phyloP scores from a whole-genome alignment of 176 grass and related monocot genomes.

The Musa beccarii region DNA sequence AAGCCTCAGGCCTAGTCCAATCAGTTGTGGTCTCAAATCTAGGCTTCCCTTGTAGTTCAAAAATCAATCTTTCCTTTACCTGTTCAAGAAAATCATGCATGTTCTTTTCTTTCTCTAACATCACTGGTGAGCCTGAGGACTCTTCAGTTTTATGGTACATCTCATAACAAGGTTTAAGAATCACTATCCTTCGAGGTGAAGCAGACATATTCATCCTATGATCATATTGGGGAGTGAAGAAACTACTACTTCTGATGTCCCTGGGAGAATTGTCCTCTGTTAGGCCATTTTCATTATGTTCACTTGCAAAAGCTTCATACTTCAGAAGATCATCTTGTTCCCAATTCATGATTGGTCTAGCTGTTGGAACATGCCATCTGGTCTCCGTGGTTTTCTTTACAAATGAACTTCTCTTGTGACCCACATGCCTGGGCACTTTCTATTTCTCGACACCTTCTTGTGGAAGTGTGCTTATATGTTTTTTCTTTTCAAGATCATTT shows the following conservation, averaged over 20 bases:
- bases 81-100: constrained; percentile 90
- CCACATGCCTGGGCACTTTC: constrained; percentile 16
- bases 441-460: constrained; percentile 16
- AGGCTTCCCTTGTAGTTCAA: constrained; percentile 59
- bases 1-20: constrained; percentile 16
- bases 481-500: constrained; percentile 19
- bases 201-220: constrained; percentile 30
- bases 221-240: constrained; percentile 28
- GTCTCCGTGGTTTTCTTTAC: background rate
- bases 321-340: background rate
- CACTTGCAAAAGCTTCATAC: background rate
- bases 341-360: background rate
- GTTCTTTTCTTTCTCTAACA: constrained; percentile 72
- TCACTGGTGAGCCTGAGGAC: constrained; percentile 65
- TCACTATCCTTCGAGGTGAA: constrained; percentile 78
- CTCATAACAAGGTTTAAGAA: constrained; percentile 81
- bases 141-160: constrained; percentile 53
- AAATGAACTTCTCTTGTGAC: constrained; percentile 11
- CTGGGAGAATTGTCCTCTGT: constrained; percentile 5
- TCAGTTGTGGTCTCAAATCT: constrained; percentile 22
- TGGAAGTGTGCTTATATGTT: constrained; percentile 12
- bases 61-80: constrained; percentile 72
- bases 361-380: background rate
- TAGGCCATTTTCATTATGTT: background rate
- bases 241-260: constrained; percentile 14